Evolutionary conservation across 2,329 filamentous ascomycete genomes (phyloP), one percentile per base, ranked within the genome.

Genomic region (Colletotrichum cereale): DNA sequence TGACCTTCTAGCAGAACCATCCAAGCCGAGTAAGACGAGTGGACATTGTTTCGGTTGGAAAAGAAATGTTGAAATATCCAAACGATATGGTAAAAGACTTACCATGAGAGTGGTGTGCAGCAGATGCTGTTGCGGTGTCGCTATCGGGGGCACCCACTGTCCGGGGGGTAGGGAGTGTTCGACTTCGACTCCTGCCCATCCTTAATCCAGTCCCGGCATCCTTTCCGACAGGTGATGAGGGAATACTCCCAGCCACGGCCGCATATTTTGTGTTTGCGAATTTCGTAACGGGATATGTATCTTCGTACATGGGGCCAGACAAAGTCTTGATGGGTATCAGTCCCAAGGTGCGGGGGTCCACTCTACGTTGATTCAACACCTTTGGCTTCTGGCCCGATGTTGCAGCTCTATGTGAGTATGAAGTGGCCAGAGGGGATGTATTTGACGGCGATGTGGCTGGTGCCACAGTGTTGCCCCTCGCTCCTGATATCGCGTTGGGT

Each of bases 291-390:
- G 57, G 65, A 10, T 26, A 44, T n/a, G 63, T n/a, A n/a, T 58
- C 47, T 18, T 63, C 48, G 12, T 67, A 26, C 18, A 67, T n/a
- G 36, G 65, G 65, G 18, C 65, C 65, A 44, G 65, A 47, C 21
- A 67, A 53, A 38, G 36, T 63, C 34, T 47, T 67, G 44, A 67
- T 67, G 16, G 65, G 57, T 36, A 67, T 47, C 38, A 67, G 36
- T n/a, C 65, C 47, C 48, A 67, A 24, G 7, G 26, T 55, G 57
- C 38, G 53, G 38, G 38, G 65, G 48, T 67, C 58, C 58, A 63
- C 60, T 14, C 65, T 21, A 63, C 58, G 65, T 31, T 67, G 65
- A 47, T 67, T 67, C 26, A 67, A 40, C 36, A 67, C 65, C 29
- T 62, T 62, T 11, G 65, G 65, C 58, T 67, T 67, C 36, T 55